phyloP scores from a whole-genome alignment of 257 asterid species.

The Misopates orontium region DNA sequence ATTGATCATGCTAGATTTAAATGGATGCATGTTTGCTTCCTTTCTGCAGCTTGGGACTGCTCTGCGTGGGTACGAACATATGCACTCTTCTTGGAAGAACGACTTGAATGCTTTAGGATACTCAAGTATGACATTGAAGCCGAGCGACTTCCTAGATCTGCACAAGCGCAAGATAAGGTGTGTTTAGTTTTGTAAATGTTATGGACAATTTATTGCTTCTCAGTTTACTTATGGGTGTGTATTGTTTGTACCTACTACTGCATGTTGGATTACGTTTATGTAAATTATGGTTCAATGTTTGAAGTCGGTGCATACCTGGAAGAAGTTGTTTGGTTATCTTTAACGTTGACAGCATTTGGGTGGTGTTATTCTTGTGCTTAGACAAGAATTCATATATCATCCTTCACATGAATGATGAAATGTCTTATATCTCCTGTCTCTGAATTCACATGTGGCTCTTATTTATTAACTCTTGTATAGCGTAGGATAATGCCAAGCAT shows the following conservation, averaged over 20 bases:
- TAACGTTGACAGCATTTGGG: not conserved
- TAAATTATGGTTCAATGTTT: too few relatives aligned
- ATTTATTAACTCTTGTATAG: too few relatives aligned
- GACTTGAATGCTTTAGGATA: conserved; percentile 86
- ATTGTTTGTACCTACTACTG: too few relatives aligned
- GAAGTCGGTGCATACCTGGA: not conserved
- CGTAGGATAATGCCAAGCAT: too few relatives aligned
- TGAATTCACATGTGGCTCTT: too few relatives aligned
- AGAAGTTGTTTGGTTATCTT: conserved; percentile 3
- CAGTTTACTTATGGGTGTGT: too few relatives aligned
- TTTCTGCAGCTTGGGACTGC: conserved; percentile 89
- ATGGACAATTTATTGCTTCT: too few relatives aligned
- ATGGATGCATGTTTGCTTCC: conserved; percentile 13
- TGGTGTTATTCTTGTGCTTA: not conserved
- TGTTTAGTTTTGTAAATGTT: not conserved
- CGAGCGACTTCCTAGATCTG: conserved; percentile 84
- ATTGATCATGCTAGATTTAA: conserved; percentile 3
- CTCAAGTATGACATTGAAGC: conserved; percentile 89
- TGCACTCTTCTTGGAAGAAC: conserved; percentile 84
- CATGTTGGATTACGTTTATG: too few relatives aligned
- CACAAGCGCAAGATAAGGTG: conserved; percentile 90
- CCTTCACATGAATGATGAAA: conserved; percentile 8
- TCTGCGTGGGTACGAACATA: conserved; percentile 95
- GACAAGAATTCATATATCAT: not conserved
- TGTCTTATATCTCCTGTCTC: not conserved